Conservation (phyloP, 192 early-diverging fungal species). For the Coemansia sp. region DNA sequence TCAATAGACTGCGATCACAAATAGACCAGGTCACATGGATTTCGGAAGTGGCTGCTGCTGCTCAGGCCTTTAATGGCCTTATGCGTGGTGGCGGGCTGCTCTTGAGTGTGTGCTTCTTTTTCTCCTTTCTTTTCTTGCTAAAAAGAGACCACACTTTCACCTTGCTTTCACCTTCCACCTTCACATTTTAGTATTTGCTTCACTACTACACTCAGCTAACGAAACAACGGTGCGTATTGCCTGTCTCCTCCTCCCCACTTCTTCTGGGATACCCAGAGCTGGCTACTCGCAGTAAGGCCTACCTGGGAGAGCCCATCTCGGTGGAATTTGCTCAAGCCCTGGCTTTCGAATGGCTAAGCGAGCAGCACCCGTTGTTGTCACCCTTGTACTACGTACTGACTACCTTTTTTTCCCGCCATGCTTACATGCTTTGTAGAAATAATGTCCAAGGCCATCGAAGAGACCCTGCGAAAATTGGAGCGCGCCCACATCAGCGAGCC, state of each 20-base stretch:
- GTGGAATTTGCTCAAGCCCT: neutral
- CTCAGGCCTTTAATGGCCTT: neutral
- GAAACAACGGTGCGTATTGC: slow-evolving; percentile 9
- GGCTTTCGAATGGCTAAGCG: neutral
- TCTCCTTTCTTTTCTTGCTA: neutral
- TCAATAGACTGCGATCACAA: neutral
- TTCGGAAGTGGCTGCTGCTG: neutral
- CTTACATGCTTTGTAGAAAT: slow-evolving; percentile 20
- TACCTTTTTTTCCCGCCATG: neutral
- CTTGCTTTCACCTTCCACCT: neutral
- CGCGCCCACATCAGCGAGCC: slow-evolving; percentile 43
- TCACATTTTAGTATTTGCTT: neutral
- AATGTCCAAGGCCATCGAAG: slow-evolving; percentile 58
- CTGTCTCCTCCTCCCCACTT: neutral
- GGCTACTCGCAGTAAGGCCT: slow-evolving; percentile 3
- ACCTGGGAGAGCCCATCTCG: neutral
- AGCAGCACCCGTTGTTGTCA: neutral
- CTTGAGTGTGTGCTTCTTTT: neutral
- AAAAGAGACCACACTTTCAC: neutral
- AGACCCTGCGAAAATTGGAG: slow-evolving; percentile 52
- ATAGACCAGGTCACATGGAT: neutral
- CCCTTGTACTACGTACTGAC: neutral
- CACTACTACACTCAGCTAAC: slow-evolving; percentile 5
- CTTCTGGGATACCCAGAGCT: neutral
- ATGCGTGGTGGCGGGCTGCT: neutral